phyloP scores from a whole-genome alignment of 345 rosid species.

The Lepidium aucheri region DNA sequence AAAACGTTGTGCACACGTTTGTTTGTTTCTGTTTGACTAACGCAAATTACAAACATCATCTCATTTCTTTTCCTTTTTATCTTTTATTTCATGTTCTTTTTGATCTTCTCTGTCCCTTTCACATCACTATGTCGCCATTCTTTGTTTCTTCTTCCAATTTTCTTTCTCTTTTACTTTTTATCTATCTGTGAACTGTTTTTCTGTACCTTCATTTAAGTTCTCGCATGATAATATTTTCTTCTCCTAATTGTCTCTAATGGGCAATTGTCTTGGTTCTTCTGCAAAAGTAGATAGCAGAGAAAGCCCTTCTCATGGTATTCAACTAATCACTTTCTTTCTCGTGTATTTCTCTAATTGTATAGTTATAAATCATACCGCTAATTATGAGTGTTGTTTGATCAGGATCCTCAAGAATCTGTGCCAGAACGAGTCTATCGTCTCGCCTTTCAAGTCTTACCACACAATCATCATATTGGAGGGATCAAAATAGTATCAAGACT shows the following conservation, averaged over 20 bases:
- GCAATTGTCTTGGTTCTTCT: slow-evolving; percentile 53
- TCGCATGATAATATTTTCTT: neutral
- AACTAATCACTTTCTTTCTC: slow-evolving; percentile 15
- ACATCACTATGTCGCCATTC: neutral
- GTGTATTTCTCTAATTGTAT: neutral
- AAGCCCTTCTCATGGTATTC: slow-evolving; percentile 34
- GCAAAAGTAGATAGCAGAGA: slow-evolving; percentile 44
- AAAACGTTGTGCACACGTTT: slow-evolving; percentile 17
- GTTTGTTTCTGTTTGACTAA: slow-evolving; percentile 13
- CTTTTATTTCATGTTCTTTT: neutral
- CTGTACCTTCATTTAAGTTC: neutral
- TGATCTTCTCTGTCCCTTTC: neutral
- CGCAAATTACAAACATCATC: neutral
- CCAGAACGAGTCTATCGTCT: slow-evolving; percentile 40
- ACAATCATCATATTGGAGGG: slow-evolving; percentile 35
- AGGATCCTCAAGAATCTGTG: slow-evolving; percentile 51
- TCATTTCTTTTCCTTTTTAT: neutral
- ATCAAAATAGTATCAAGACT: slow-evolving; percentile 4
- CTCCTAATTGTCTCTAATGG: slow-evolving; percentile 31
- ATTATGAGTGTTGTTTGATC: slow-evolving; percentile 13
- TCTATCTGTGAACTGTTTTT: neutral
- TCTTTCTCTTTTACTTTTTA: neutral
- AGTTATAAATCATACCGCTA: neutral
- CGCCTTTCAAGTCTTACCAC: slow-evolving; percentile 42
- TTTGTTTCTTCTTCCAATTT: slow-evolving; percentile 15